Conservation (phyloP, 2,329 filamentous ascomycete species). For the Botrytis aclada region DNA sequence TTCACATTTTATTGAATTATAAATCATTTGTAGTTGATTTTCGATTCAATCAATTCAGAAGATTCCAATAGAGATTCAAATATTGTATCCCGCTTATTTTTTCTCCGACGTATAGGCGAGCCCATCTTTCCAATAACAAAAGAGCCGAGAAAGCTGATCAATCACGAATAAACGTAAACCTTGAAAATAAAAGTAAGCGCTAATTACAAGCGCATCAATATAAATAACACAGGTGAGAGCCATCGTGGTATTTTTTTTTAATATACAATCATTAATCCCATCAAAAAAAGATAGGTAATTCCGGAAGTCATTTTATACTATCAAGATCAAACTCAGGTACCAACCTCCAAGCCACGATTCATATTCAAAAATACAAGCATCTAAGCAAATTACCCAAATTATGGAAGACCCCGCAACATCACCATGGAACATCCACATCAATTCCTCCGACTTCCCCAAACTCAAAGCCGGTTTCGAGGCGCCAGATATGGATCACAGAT, state of each 20-base stretch:
- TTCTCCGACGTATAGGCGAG: no score
- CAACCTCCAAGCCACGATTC: neutral
- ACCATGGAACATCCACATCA: neutral
- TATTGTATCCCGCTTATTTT: no score
- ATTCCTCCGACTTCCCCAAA: neutral
- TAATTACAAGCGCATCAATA: neutral
- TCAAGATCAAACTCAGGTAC: neutral
- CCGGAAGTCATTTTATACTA: accelerated
- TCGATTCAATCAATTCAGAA: no score
- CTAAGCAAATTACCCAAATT: neutral
- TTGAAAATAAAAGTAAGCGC: neutral
- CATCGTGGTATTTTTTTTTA: no score
- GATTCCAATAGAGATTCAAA: no score
- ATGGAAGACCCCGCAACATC: neutral
- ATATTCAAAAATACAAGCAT: accelerated
- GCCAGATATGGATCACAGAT: neutral
- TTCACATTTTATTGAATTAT: no score
- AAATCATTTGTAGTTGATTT: no score
- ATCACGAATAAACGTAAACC: neutral
- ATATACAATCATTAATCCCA: neutral
- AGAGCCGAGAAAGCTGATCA: neutral
- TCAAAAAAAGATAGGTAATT: neutral
- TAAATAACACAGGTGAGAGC: neutral
- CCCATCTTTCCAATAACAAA: neutral
- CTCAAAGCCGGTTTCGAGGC: neutral